phyloP scores from a whole-genome alignment of 768 basidiomycete genomes.

The Calocera cornea region DNA sequence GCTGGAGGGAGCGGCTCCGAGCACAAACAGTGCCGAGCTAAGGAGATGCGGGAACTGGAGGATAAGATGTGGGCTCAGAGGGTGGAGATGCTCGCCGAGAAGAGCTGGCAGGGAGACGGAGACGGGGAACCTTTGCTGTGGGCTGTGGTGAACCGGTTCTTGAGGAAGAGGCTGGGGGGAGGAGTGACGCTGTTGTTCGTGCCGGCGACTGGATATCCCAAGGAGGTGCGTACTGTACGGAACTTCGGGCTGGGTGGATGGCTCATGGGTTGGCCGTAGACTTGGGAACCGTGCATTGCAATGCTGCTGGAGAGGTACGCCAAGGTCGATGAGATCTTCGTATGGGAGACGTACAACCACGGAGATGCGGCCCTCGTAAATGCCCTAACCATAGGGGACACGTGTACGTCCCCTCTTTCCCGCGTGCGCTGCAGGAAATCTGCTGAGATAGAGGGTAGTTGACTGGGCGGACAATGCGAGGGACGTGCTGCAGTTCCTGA shows the following conservation, averaged over 20 bases:
- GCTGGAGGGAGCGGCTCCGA: neutral
- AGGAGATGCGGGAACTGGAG: constrained; percentile 16
- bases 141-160: constrained; percentile 62
- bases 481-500: constrained; percentile 64
- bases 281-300: constrained; percentile 56
- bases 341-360: constrained; percentile 71
- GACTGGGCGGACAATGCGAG: constrained; percentile 68
- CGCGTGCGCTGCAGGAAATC: neutral
- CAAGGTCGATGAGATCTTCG: constrained; percentile 60
- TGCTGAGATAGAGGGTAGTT: constrained; percentile 28
- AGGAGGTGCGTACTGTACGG: constrained; percentile 42
- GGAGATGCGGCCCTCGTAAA: constrained; percentile 73
- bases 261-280: too few relatives aligned
- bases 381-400: constrained; percentile 35
- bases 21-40: constrained; percentile 13
- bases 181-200: constrained; percentile 61
- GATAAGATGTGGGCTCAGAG: neutral
- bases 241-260: too few relatives aligned
- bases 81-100: neutral
- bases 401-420: constrained; percentile 35
- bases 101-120: constrained; percentile 11
- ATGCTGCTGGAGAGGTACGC: constrained; percentile 34
- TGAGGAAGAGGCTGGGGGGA: constrained; percentile 18
- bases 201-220: constrained; percentile 79
- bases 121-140: constrained; percentile 33